Evolutionary conservation across 2,329 filamentous ascomycete species (phyloP), one percentile per base, ranked within the genome.

Genomic region (Penicillium occitanis): DNA sequence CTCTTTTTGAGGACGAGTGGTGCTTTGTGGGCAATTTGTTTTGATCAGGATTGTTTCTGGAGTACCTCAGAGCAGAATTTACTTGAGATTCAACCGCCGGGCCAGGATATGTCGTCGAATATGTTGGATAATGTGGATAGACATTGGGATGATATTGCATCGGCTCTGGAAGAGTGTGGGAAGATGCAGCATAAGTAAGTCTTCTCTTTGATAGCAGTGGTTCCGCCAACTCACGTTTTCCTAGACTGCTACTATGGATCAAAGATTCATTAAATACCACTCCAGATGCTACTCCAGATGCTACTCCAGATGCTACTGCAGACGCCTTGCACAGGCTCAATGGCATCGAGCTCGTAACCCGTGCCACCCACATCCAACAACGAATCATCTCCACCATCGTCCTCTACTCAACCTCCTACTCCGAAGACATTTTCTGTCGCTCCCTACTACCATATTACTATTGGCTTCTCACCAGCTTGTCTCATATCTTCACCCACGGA

Each of bases 341-440:
- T 22, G 51, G 51, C 30, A 55, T 55, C n/a, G 51, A 55, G 37
- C 51, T 55, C 51, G 51, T 55, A 5, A 35, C 17, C 10, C 28
- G 10, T 3, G 51, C 51, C 30, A 35, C 51, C 51, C 51, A 55
- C 28, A 35, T 33, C n/a, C 51, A 55, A 55, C 51, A 55, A 19
- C 28, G 51, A 13, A 55, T 55, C 51, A 55, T 55, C 30, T 55
- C 51, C 30, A 55, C n/a, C 14, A 55, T 55, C 30, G 30, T 55
- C 2, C 51, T 55, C 17, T 55, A 55, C 51, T 55, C 51, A 55
- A 35, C 51, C 17, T 35, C 30, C 28, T 35, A 19, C 30, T 37
- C 51, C n/a, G 28, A 55, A 55, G 51, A 55, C n/a, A 30, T 13
- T 3, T 55, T 55, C 51, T 55, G 51, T 8, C 51, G 51, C 51